phyloP scores from a whole-genome alignment of 176 grass and related monocot genomes.

The Triticum timopheevii region DNA sequence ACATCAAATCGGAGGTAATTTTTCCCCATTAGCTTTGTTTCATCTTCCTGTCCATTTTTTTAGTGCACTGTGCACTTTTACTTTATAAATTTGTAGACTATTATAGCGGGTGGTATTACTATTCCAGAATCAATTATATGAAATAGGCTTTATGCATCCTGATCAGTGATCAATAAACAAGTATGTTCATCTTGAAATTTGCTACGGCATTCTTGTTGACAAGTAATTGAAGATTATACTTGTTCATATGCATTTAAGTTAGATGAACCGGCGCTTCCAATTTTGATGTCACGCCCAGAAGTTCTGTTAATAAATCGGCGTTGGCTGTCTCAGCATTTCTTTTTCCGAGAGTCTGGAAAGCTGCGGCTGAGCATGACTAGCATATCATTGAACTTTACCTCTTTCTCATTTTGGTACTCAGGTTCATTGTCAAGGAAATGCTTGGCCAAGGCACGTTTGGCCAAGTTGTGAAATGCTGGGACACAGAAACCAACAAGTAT shows the following conservation, averaged over 20 bases:
- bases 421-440: conserved; percentile 94
- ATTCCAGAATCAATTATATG: not conserved
- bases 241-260: not conserved
- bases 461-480: conserved; percentile 95
- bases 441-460: conserved; percentile 99
- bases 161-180: not conserved
- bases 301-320: conserved; percentile 1
- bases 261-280: not conserved
- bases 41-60: not conserved
- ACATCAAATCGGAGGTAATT: conserved; percentile 70
- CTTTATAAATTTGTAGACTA: not conserved
- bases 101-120: not conserved
- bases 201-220: not conserved
- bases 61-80: not conserved
- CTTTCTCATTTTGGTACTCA: conserved; percentile 41
- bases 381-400: conserved; percentile 24
- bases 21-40: conserved; percentile 29
- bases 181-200: not conserved
- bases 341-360: not conserved
- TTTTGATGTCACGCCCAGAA: not conserved
- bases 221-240: conserved; percentile 16
- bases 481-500: conserved; percentile 65
- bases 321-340: not conserved
- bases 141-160: not conserved
- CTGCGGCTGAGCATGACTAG: conserved; percentile 16